Evolutionary conservation across 108 stramenopile genomes (phyloP).

Genomic region (Hondaea fermentalgiana): DNA sequence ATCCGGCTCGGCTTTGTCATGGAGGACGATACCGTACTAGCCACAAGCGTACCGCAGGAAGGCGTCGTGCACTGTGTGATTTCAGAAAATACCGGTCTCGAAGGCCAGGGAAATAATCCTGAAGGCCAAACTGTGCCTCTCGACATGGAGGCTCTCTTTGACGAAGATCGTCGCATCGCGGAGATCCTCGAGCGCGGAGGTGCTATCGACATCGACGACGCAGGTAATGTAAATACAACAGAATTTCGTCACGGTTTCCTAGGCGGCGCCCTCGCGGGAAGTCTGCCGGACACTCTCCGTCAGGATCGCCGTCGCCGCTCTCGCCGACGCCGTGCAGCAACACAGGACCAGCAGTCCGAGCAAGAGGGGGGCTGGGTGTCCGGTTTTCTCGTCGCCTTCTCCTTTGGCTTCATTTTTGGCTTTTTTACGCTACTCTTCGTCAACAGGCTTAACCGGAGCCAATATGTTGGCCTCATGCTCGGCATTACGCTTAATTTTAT

Average conservation of each 20-base stretch:
- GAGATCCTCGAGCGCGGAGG: background rate
- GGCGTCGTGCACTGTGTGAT: constrained; percentile 2
- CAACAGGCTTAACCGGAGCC: background rate
- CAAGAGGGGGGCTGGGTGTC: background rate
- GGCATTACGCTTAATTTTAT: background rate
- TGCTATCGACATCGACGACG: background rate
- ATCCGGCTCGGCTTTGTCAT: background rate
- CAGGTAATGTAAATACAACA: background rate
- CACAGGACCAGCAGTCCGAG: background rate
- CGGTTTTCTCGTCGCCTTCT: background rate
- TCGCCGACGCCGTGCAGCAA: background rate
- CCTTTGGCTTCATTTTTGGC: background rate
- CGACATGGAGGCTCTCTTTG: background rate
- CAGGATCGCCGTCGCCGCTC: background rate
- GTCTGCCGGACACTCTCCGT: background rate
- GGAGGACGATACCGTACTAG: background rate
- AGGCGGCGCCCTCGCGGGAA: no score
- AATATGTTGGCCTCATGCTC: background rate
- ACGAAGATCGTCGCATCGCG: background rate
- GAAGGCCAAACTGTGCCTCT: background rate
- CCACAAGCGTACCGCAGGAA: background rate
- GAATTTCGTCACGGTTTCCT: background rate
- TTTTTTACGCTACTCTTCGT: background rate
- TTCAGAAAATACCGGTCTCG: background rate
- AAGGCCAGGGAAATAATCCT: background rate